phyloP scores from a whole-genome alignment of 1,284 basidiomycete species.

The Macrocybe sp. region DNA sequence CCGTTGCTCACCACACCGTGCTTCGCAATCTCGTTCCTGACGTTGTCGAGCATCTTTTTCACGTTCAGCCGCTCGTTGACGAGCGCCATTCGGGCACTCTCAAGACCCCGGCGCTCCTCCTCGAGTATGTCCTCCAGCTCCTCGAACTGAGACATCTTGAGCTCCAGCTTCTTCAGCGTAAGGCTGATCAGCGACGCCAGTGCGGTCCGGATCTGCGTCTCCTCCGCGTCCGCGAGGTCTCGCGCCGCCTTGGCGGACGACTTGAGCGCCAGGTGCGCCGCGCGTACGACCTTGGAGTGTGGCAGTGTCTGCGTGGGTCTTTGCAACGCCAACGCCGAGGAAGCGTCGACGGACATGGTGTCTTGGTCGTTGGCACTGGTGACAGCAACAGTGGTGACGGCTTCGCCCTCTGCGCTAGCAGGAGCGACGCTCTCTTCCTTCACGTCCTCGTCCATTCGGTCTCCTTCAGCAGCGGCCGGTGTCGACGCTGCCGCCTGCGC shows the following conservation, averaged over 20 bases:
- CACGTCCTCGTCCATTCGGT: slow-evolving; percentile 36
- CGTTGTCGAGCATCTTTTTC: slow-evolving; percentile 61
- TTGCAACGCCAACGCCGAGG: slow-evolving; percentile 17
- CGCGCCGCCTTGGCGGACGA: slow-evolving; percentile 88
- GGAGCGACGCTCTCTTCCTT: slow-evolving; percentile 23
- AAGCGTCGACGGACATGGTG: slow-evolving; percentile 36
- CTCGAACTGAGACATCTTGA: slow-evolving; percentile 91
- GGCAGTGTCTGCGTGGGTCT: slow-evolving; percentile 45
- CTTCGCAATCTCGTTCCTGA: slow-evolving; percentile 57
- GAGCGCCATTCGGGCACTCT: slow-evolving; percentile 64
- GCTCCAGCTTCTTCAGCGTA: slow-evolving; percentile 89
- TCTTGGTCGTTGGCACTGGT: slow-evolving; percentile 19
- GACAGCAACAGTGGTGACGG: slow-evolving; percentile 14
- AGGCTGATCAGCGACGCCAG: slow-evolving; percentile 87
- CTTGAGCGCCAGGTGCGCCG: slow-evolving; percentile 81
- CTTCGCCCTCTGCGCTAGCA: slow-evolving; percentile 26
- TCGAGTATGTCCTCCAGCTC: slow-evolving; percentile 87
- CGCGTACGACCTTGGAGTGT: slow-evolving; percentile 73
- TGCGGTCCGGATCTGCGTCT: slow-evolving; percentile 75
- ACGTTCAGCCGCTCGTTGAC: slow-evolving; percentile 62
- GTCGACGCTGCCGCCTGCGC: slow-evolving; percentile 30
- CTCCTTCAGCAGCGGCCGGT: slow-evolving; percentile 26
- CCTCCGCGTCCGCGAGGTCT: slow-evolving; percentile 81
- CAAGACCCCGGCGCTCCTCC: slow-evolving; percentile 73
- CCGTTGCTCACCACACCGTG: slow-evolving; percentile 25